phyloP scores from a whole-genome alignment of 2,329 filamentous ascomycete genomes.

The Aureobasidium sp. region DNA sequence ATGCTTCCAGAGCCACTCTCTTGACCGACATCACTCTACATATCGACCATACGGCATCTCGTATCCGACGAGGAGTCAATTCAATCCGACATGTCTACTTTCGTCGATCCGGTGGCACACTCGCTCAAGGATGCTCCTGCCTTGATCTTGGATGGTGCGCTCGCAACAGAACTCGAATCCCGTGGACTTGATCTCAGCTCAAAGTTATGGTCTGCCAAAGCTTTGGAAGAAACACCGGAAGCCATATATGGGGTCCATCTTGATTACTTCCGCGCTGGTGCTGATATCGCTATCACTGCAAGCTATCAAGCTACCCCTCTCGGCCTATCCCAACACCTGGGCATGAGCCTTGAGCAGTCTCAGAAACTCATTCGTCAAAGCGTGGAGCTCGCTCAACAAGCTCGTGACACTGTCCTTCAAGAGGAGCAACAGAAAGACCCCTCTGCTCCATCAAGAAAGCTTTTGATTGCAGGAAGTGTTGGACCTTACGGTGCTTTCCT shows the following conservation, averaged over 20 bases:
- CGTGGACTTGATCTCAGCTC: slow-evolving; percentile 35
- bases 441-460: slow-evolving; percentile 8
- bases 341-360: slow-evolving; percentile 26
- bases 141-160: slow-evolving; percentile 37
- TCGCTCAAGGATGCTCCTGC: slow-evolving; percentile 14
- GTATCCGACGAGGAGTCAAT: not conserved
- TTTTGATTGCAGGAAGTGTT: slow-evolving; percentile 37
- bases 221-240: slow-evolving; percentile 31
- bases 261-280: slow-evolving; percentile 37
- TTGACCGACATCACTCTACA: not conserved
- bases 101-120: slow-evolving; percentile 6
- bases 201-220: slow-evolving; percentile 37
- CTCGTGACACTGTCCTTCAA: slow-evolving; percentile 21
- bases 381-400: slow-evolving; percentile 32
- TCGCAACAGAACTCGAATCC: slow-evolving; percentile 39
- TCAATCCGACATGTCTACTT: not conserved
- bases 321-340: slow-evolving; percentile 32
- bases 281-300: slow-evolving; percentile 39
- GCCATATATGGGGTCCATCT: slow-evolving; percentile 36
- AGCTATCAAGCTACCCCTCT: slow-evolving; percentile 39
- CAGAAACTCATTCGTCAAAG: slow-evolving; percentile 31
- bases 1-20: slow-evolving; percentile 1
- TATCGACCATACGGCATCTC: not conserved
- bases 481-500: slow-evolving; percentile 42
- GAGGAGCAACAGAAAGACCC: not conserved